Evolutionary conservation across 345 rosid species (phyloP).

Genomic region (Ricinus communis): DNA sequence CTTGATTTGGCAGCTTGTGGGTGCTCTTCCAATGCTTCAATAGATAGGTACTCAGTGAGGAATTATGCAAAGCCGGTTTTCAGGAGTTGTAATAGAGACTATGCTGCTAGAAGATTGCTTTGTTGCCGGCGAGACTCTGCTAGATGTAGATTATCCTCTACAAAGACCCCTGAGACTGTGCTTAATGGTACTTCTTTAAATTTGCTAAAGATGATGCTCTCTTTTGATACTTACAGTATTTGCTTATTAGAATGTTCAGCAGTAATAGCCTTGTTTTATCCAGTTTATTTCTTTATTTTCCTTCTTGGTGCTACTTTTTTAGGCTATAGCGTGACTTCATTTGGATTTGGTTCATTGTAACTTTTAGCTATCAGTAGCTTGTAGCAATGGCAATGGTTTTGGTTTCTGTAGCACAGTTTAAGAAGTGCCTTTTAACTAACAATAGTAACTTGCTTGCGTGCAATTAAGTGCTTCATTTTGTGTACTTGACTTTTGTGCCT

Average conservation of each 20-base stretch:
- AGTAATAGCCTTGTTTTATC: background rate
- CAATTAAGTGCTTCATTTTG: background rate
- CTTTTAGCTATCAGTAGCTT: background rate
- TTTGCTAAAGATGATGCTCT: conserved; percentile 8
- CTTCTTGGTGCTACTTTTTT: background rate
- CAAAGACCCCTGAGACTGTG: conserved; percentile 55
- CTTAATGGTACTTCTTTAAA: conserved; percentile 46
- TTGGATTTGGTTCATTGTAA: background rate
- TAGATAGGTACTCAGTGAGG: conserved; percentile 39
- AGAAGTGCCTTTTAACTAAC: background rate
- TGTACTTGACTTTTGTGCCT: background rate
- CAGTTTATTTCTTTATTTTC: background rate
- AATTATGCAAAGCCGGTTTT: conserved; percentile 35
- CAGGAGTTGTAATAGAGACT: conserved; percentile 27
- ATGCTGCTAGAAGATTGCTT: conserved; percentile 45
- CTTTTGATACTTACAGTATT: too few relatives aligned
- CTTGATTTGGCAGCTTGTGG: conserved; percentile 65
- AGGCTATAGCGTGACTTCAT: background rate
- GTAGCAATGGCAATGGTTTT: background rate
- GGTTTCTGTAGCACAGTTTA: background rate
- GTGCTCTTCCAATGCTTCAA: conserved; percentile 55
- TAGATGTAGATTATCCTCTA: conserved; percentile 53
- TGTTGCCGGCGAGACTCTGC: conserved; percentile 44
- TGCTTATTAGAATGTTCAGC: background rate
- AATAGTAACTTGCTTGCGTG: background rate